Evolutionary conservation across 768 basidiomycete species (phyloP), one percentile per base, ranked within the genome.

Genomic region (Auricularia cornea): DNA sequence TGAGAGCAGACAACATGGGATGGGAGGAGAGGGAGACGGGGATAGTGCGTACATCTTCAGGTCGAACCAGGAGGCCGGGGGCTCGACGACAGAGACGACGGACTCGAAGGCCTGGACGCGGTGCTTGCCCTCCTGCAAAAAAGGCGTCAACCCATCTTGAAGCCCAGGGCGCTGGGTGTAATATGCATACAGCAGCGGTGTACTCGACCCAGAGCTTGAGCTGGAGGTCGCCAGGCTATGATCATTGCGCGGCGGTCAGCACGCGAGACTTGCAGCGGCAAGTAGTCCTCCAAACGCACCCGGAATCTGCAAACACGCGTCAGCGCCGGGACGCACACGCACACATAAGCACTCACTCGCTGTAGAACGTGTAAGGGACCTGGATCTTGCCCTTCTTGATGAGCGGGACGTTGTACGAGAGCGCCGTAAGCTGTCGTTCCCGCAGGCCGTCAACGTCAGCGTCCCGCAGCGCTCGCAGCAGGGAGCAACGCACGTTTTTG

Each of bases 191-290:
- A 69, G 89, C 90, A 63, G 88, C 86, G 18, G 77, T 73, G 68
- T 90, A 84, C 65, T 92, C 88, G n/a, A 92, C 66, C 88, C 88
- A 92, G 32, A 93, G 70, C 67, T 79, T 85, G 60, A 94, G 79
- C 67, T 82, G 85, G 63, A 88, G 75, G 66, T 92, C 90, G 60
- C 89, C 88, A 60, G 90, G 83, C 90, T 92, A 60, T 14, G 35
- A 52, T n/a, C n/a, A n/a, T n/a, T 31, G 52, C 20, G 23, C 8
- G 64, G 29, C 54, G 23, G 59, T 51, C 33, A 60, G 20, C 3
- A 31, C 8, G 52, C 11, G 28, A 18, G 41, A 26, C 26, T n/a
- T n/a, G n/a, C n/a, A n/a, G n/a, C n/a, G n/a, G 61, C 23, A n/a
- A 54, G 60, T 18, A 31, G 54, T 30, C 38, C 28, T 59, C 38